These are phyloP conservation scores for Acanthamoeba polyphaga DNA, from an alignment of 208 protist species.

Conservation along the genomic window DNA sequence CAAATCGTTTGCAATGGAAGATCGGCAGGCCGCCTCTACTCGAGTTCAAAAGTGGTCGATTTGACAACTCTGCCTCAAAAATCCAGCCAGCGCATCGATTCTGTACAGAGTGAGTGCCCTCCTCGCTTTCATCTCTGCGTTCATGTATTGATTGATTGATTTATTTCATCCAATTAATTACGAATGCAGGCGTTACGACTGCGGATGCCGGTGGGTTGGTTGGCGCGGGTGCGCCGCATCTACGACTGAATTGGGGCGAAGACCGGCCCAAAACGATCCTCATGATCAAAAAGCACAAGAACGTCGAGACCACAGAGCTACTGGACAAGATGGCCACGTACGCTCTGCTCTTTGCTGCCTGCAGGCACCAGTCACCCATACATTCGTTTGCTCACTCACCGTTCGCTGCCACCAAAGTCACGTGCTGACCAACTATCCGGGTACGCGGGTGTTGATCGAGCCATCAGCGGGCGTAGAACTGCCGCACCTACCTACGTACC, in stretches of 20 bases:
- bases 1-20: too few relatives aligned
- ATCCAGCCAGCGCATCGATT: background rate
- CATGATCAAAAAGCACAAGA: constrained; percentile 69
- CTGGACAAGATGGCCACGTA: constrained; percentile 16
- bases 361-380: background rate
- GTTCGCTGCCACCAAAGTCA: background rate
- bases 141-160: too few relatives aligned
- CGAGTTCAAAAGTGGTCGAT: background rate
- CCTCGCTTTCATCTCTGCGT: background rate
- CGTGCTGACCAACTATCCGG: background rate
- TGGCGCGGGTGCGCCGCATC: background rate
- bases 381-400: background rate
- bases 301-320: constrained; percentile 11
- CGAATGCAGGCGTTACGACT: background rate
- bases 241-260: constrained; percentile 26
- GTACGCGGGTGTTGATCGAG: constrained; percentile 25
- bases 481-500: constrained; percentile 21
- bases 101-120: background rate
- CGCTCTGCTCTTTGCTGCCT: background rate
- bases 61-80: background rate
- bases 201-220: background rate
- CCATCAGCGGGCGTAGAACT: background rate
- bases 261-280: constrained; percentile 46
- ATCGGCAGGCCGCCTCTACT: too few relatives aligned
- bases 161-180: too few relatives aligned